Percentiles rank a stretch among this genome's conserved stretches.
Conservation (phyloP, 345 rosid species). For the Kernera saxatilis region DNA sequence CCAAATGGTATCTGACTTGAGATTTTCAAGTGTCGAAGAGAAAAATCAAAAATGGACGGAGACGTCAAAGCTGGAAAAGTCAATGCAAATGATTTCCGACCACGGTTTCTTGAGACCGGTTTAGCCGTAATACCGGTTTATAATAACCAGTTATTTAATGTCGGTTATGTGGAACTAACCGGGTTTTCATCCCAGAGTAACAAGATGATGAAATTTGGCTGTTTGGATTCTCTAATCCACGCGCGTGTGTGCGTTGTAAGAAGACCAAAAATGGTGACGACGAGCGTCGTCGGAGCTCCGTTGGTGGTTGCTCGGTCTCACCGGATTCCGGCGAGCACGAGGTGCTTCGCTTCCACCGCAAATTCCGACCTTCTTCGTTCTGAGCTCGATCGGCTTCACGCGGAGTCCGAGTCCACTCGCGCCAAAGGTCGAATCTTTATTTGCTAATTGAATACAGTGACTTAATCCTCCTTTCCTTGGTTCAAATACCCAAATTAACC, state of each 20-base stretch:
- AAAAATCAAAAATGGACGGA: constrained; percentile 15
- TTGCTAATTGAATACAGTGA: not conserved
- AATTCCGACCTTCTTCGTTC: constrained; percentile 55
- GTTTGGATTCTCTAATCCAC: not conserved
- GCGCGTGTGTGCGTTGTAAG: not conserved
- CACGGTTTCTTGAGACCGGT: not conserved
- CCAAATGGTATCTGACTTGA: not conserved
- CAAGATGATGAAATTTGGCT: not conserved
- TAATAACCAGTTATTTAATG: not conserved
- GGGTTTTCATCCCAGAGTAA: not conserved
- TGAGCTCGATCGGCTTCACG: constrained; percentile 69
- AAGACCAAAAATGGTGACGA: constrained; percentile 34
- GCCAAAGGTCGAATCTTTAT: constrained; percentile 48
- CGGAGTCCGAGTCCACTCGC: constrained; percentile 64
- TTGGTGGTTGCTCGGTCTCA: constrained; percentile 20
- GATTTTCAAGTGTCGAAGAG: constrained; percentile 9
- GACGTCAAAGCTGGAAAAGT: constrained; percentile 10
- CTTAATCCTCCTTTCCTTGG: not conserved
- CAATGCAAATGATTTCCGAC: not conserved
- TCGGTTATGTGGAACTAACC: not conserved
- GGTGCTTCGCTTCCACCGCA: constrained; percentile 35
- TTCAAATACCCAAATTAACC: not conserved
- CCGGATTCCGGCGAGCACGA: not conserved
- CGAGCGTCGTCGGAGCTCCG: constrained; percentile 26
- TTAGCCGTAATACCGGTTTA: not conserved